Conservation (phyloP, 2,329 filamentous ascomycete species). For the Dothiorella sarmentorum region DNA sequence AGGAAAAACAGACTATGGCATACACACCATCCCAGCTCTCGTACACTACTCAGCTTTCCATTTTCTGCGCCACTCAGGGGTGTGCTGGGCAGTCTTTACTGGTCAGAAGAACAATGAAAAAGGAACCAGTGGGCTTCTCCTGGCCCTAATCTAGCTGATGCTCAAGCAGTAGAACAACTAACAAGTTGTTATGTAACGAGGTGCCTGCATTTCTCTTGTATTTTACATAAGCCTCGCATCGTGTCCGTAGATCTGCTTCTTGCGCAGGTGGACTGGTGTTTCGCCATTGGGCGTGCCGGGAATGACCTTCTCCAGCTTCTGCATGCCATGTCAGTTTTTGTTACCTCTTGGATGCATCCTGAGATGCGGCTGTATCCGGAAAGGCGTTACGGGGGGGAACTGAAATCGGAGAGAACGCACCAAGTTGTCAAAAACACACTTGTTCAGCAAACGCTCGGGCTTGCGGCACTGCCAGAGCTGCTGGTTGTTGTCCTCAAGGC, state of each 20-base stretch:
- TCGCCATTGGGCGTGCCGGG: constrained; percentile 49
- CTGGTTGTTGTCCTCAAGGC: constrained; percentile 96
- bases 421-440: constrained; percentile 92
- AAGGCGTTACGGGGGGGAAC: background rate
- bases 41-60: too few relatives aligned
- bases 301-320: constrained; percentile 53
- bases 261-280: constrained; percentile 48
- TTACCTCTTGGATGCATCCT: too few relatives aligned
- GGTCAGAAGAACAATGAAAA: too few relatives aligned
- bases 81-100: too few relatives aligned
- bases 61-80: too few relatives aligned
- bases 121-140: background rate
- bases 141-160: background rate
- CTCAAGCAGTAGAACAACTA: background rate
- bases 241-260: constrained; percentile 39
- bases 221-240: constrained; percentile 13
- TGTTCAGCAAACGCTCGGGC: constrained; percentile 84
- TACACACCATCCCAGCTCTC: too few relatives aligned
- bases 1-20: too few relatives aligned
- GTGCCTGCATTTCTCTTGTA: constrained; percentile 11
- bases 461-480: constrained; percentile 93
- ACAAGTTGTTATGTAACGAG: background rate
- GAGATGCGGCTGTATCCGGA: background rate
- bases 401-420: constrained; percentile 54
- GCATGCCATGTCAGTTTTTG: constrained; percentile 19